Evolutionary conservation across 148 eudicot species (phyloP), one percentile per base, ranked within the genome.

Genomic region (Rhododendron ovatum): DNA sequence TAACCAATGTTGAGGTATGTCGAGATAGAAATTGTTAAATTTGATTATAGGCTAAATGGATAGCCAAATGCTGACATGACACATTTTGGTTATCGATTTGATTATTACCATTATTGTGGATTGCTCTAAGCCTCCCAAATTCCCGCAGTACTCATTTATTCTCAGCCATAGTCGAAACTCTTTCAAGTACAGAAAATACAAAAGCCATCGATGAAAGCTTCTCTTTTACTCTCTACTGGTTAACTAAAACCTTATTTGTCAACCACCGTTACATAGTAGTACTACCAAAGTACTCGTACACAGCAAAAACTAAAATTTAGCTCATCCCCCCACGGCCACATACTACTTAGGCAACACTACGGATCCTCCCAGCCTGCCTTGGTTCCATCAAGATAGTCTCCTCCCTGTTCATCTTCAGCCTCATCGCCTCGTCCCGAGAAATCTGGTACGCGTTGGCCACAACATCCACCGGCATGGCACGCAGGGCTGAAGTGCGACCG

Each of bases 401-500:
- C 69, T 88, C 83, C 77, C 95, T 89, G 45, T 84, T 87, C 33
- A 15, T 83, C 90, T 94, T 96, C 82, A 96, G 81, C 82, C 86
- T 87, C 22, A 28, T 82, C 0, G 98, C 98, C 63, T 93, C 88
- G 59, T 92, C 92, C 3, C 83, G 77, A 0, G 94, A 85, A 39
- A 96, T 87, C 82, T 90, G 94, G 87, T 91, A 93, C 20, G 90
- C 86, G 85, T 90, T 95, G 18, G 92, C 90, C 22, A 96, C 5
- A 20, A 94, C 94, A 3, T 90, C 90, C 4, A 83, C 82, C 0
- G 98, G 98, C 86, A 94, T 48, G 77, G 91, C 93, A 17, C 94
- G 86, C 65, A 96, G n/a, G 45, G 91, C 93, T 1, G 98, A 96
- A 35, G 92, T 92, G 10, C 93, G 86, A 3, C 98, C 98, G 0